phyloP scores from a whole-genome alignment of 208 protist species.

The Leishmania tarentolae region DNA sequence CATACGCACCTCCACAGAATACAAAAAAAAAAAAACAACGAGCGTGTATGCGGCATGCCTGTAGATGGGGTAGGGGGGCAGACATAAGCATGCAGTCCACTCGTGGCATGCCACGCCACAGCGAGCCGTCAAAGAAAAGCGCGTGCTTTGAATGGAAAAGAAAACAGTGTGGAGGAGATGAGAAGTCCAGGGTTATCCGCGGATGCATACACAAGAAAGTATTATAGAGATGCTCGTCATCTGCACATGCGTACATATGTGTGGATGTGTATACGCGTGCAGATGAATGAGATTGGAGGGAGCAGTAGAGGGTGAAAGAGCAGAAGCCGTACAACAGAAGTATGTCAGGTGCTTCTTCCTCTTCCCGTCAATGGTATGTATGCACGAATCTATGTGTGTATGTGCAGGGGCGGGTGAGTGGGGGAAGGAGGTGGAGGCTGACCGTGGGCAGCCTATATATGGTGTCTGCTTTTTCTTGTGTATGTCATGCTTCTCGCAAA shows the following conservation, averaged over 20 bases:
- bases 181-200: neutral
- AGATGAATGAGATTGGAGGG: too few relatives aligned
- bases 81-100: too few relatives aligned
- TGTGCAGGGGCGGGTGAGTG: neutral
- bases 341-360: neutral
- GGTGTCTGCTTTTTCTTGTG: neutral
- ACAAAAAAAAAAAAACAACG: too few relatives aligned
- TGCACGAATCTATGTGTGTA: neutral
- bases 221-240: neutral
- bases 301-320: too few relatives aligned
- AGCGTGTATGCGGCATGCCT: too few relatives aligned
- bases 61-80: too few relatives aligned
- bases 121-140: too few relatives aligned
- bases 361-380: neutral
- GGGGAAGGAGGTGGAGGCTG: neutral
- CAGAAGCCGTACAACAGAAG: too few relatives aligned
- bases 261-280: neutral
- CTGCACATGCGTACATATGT: neutral
- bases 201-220: neutral
- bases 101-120: too few relatives aligned
- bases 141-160: too few relatives aligned
- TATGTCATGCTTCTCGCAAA: neutral
- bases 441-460: neutral
- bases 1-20: too few relatives aligned
- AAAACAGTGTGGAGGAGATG: too few relatives aligned